Conservation (phyloP, 176 grass and related monocot species). For the barley (Hordeum vulgare) region MorexV3_pseudomolecules_assembly NC_058519.1:88248581-88249080, state of each 20-base stretch:
- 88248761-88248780: not conserved
- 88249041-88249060: too few species aligned
- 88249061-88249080: too few species aligned
- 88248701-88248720: too few species aligned
- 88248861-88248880: not conserved
- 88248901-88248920: not conserved
- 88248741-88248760: not conserved
- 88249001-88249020: not conserved
- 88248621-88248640: not conserved
- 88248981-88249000: not conserved
- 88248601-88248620: not conserved
- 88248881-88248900: too few species aligned
- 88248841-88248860: not conserved
- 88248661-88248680: not conserved
- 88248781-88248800: not conserved
- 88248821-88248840: not conserved
- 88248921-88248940: not conserved
- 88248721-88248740: not conserved
- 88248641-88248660: not conserved
- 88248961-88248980: not conserved
- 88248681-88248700: too few species aligned
- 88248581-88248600: not conserved
- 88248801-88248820: not conserved
- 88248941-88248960: not conserved
- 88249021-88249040: too few species aligned